phyloP scores from a whole-genome alignment of 192 early-diverging fungal genomes.

The Oehlia diaphana region DNA sequence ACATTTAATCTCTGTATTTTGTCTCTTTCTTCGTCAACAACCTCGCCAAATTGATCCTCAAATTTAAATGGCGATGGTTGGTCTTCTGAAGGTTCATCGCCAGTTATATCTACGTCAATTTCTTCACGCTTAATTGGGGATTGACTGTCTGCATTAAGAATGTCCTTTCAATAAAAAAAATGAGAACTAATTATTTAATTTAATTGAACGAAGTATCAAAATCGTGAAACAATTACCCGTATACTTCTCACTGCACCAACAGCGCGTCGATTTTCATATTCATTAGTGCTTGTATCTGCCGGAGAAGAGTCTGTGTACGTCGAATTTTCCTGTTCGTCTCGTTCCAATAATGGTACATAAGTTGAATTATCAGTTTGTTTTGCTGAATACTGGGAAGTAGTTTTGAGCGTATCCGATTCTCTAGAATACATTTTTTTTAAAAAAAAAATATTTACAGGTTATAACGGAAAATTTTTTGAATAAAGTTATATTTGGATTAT shows the following conservation, averaged over 20 bases:
- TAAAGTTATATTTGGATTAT: not conserved
- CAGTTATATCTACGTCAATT: constrained; percentile 4
- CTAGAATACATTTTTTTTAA: not conserved
- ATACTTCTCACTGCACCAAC: constrained; percentile 9
- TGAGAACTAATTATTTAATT: not conserved
- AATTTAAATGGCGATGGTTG: not conserved
- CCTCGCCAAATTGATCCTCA: constrained; percentile 15
- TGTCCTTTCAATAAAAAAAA: constrained; percentile 15
- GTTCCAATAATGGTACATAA: not conserved
- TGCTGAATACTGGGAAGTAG: not conserved
- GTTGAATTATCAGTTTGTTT: not conserved
- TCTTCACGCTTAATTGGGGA: constrained; percentile 24
- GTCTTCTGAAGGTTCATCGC: not conserved
- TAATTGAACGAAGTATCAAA: not conserved
- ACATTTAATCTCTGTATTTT: constrained; percentile 22
- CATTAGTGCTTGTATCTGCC: constrained; percentile 9
- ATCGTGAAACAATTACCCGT: not conserved
- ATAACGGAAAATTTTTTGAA: not conserved
- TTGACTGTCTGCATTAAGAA: constrained; percentile 20
- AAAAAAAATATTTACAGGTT: not conserved
- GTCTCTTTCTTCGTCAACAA: constrained; percentile 17
- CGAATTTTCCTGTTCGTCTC: not conserved
- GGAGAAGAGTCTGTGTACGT: constrained; percentile 13
- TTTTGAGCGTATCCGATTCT: not conserved
- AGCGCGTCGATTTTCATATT: not conserved